Evolutionary conservation across 345 rosid genomes (phyloP).

Genomic region (Adansonia digitata): DNA sequence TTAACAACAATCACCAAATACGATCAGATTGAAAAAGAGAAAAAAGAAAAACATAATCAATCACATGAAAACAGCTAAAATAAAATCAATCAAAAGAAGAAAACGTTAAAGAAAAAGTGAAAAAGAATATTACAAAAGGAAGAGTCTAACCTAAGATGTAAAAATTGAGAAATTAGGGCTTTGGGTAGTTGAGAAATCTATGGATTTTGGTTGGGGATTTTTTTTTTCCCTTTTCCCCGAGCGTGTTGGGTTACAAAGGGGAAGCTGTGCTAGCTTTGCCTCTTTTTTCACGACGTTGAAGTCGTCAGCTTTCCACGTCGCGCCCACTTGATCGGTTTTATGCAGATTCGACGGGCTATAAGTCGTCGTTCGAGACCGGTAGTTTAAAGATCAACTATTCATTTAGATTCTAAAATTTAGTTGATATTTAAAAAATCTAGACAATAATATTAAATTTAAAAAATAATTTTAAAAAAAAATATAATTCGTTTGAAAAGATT

Average conservation of each 20-base stretch:
- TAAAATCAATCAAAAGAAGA: neutral
- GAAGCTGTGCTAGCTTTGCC: too few species aligned
- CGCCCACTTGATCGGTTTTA: neutral
- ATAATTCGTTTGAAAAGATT: too few species aligned
- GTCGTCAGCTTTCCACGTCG: neutral
- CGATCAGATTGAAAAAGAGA: constrained; percentile 3
- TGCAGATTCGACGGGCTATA: too few species aligned
- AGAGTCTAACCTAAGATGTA: neutral
- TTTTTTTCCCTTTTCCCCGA: too few species aligned
- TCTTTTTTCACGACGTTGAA: neutral
- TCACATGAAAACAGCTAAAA: neutral
- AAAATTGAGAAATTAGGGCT: neutral
- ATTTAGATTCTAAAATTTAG: too few species aligned
- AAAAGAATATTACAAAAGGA: neutral
- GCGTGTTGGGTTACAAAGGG: neutral
- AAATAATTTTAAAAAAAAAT: too few species aligned
- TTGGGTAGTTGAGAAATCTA: neutral
- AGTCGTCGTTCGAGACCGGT: too few species aligned
- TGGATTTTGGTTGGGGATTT: too few species aligned
- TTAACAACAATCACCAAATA: constrained; percentile 7
- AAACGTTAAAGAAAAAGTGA: neutral
- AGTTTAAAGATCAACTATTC: too few species aligned
- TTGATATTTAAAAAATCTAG: too few species aligned
- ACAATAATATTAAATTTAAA: too few species aligned
- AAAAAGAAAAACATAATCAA: neutral